Percentiles rank a stretch among this genome's conserved stretches.
phyloP scores from a whole-genome alignment of 1,284 basidiomycete genomes.

The Phenoliferia sp. region DNA sequence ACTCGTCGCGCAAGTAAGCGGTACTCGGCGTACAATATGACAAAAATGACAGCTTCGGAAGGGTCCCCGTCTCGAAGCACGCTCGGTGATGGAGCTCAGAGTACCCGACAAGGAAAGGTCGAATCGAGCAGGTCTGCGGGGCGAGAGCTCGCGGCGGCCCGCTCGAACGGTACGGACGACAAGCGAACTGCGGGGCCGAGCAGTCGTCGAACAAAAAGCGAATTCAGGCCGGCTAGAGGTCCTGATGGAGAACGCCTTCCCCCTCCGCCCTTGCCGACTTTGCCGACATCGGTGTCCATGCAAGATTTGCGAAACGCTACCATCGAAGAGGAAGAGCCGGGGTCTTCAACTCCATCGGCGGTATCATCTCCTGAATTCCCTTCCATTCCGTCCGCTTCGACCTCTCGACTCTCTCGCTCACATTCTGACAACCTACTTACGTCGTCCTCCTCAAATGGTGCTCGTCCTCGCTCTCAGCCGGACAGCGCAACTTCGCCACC shows the following conservation, averaged over 20 bases:
- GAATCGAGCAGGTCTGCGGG: conserved; percentile 1
- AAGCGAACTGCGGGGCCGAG: not conserved
- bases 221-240: conserved; percentile 1
- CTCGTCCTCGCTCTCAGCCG: not conserved
- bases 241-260: not conserved
- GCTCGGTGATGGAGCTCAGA: conserved; percentile 6
- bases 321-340: not conserved
- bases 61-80: conserved; percentile 12
- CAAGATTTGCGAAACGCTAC: not conserved
- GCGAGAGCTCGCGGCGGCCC: conserved; percentile 3
- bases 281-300: not conserved
- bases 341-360: not conserved
- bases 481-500: not conserved
- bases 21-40: conserved; percentile 92
- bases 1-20: conserved; percentile 92
- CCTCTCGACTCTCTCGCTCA: not conserved
- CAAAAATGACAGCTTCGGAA: conserved; percentile 64
- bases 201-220: conserved; percentile 3
- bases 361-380: not conserved
- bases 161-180: not conserved
- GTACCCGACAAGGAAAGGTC: conserved; percentile 8
- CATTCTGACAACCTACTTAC: not conserved
- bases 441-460: not conserved
- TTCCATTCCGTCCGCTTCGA: not conserved
- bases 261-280: not conserved